These are phyloP conservation scores for Fusarium heterosporum DNA, from an alignment of 2,329 filamentous ascomycete genomes.

Conservation along the genomic window DNA sequence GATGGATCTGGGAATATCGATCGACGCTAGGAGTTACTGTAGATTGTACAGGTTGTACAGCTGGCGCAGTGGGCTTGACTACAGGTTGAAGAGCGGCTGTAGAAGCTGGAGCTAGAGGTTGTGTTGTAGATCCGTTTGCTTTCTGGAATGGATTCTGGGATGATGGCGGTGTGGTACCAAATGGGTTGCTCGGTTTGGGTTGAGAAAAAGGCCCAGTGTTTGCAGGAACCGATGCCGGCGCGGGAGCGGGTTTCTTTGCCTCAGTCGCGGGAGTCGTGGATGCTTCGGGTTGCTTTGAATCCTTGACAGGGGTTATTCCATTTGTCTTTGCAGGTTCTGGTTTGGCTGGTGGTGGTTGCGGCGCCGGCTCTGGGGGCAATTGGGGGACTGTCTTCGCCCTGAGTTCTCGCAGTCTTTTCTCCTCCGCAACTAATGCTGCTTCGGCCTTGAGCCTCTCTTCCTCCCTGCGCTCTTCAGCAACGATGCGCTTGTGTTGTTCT, in stretches of 20 bases:
- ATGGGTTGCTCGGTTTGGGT: constrained; percentile 42
- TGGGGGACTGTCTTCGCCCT: constrained; percentile 59
- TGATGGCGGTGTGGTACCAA: constrained; percentile 32
- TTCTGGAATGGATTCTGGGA: constrained; percentile 35
- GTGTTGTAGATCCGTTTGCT: constrained; percentile 22
- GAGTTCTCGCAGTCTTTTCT: constrained; percentile 61
- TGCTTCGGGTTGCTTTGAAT: constrained; percentile 35
- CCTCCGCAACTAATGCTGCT: constrained; percentile 59
- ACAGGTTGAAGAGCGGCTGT: constrained; percentile 5
- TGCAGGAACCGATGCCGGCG: constrained; percentile 27
- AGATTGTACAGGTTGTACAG: constrained; percentile 21
- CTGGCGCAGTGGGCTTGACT: constrained; percentile 25
- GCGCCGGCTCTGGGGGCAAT: constrained; percentile 55
- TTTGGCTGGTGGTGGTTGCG: constrained; percentile 34
- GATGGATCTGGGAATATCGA: constrained; percentile 70
- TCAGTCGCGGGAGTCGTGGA: constrained; percentile 38
- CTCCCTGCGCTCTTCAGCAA: constrained; percentile 59
- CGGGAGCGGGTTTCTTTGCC: constrained; percentile 33
- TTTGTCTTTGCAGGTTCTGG: constrained; percentile 35
- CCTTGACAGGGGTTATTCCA: constrained; percentile 39
- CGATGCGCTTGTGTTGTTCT: constrained; percentile 58
- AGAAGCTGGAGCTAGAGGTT: constrained; percentile 11
- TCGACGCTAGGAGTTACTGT: constrained; percentile 48
- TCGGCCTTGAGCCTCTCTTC: constrained; percentile 60
- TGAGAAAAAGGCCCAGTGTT: constrained; percentile 40